Percentiles rank a stretch among this genome's conserved stretches.
phyloP scores from a whole-genome alignment of 345 rosid species.

The Kandelia obovata region DNA sequence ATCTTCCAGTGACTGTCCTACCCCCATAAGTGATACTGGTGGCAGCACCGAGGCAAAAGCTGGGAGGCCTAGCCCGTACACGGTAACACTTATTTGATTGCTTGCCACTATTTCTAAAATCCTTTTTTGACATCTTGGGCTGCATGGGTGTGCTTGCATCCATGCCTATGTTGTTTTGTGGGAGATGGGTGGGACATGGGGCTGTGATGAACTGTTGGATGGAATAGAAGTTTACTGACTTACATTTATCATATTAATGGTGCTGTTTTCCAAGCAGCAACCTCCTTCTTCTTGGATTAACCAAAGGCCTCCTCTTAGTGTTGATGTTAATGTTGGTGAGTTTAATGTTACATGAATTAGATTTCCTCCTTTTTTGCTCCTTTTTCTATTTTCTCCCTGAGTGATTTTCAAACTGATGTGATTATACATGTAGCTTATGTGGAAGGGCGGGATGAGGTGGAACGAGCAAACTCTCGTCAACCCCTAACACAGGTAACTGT shows the following conservation, averaged over 20 bases:
- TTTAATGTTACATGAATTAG: constrained; percentile 16
- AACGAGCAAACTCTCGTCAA: constrained; percentile 69
- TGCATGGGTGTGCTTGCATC: not conserved
- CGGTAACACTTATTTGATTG: constrained; percentile 42
- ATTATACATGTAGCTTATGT: constrained; percentile 61
- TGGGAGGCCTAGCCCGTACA: constrained; percentile 77
- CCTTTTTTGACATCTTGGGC: not conserved
- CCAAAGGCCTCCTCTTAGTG: constrained; percentile 61
- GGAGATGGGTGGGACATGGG: not conserved
- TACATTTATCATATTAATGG: not conserved
- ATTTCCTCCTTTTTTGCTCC: no score
- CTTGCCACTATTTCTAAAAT: not conserved
- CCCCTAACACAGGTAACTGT: constrained; percentile 70
- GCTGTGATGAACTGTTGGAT: not conserved
- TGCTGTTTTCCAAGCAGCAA: constrained; percentile 44
- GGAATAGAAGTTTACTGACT: no score
- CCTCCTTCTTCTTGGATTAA: constrained; percentile 88
- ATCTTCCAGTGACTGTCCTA: constrained; percentile 64
- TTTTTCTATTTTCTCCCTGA: constrained; percentile 1
- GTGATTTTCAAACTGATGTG: constrained; percentile 16
- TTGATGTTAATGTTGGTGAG: constrained; percentile 98
- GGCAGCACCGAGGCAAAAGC: constrained; percentile 54
- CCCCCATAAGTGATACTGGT: constrained; percentile 65
- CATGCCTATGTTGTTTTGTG: not conserved
- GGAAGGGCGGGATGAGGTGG: constrained; percentile 87